phyloP scores from a whole-genome alignment of 2,329 filamentous ascomycete genomes.

The Microdochium trichocladiopsis region DNA sequence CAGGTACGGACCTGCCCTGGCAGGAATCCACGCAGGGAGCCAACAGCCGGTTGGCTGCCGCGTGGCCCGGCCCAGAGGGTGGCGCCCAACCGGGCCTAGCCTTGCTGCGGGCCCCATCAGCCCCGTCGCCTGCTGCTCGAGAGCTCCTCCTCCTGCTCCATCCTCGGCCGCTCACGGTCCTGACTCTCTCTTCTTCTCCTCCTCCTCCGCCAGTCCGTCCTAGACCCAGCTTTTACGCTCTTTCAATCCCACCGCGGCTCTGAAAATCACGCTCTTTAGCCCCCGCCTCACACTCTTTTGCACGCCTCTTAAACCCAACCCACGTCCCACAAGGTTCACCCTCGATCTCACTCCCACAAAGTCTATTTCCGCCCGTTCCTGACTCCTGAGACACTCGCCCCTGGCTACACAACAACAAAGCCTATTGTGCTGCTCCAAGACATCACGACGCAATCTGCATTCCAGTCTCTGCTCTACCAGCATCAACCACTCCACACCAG shows the following conservation, averaged over 20 bases:
- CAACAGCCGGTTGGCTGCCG: not conserved
- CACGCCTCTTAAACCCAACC: not conserved
- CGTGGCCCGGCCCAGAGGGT: not conserved
- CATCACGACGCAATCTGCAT: not conserved
- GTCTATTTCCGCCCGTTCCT: not conserved
- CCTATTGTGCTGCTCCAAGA: not conserved
- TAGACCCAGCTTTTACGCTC: not conserved
- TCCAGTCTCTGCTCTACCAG: not conserved
- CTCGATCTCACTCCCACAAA: not conserved
- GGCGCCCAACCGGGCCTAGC: not conserved
- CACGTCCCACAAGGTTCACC: not conserved
- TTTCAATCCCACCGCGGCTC: not conserved
- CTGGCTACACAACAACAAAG: not conserved
- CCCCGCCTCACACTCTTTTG: not conserved
- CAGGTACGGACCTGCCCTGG: not conserved
- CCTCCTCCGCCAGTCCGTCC: not conserved
- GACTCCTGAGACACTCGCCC: not conserved
- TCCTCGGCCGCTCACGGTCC: not conserved
- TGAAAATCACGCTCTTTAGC: not conserved
- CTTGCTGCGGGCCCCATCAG: not conserved
- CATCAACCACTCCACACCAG: slow-evolving; percentile 3
- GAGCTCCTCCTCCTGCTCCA: not conserved
- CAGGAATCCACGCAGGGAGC: not conserved
- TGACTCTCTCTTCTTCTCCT: not conserved
- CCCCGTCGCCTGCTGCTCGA: not conserved